Percentiles rank a stretch among this genome's conserved stretches.
phyloP scores from a whole-genome alignment of 768 basidiomycete species.

The Tubosaeta sp. region DNA sequence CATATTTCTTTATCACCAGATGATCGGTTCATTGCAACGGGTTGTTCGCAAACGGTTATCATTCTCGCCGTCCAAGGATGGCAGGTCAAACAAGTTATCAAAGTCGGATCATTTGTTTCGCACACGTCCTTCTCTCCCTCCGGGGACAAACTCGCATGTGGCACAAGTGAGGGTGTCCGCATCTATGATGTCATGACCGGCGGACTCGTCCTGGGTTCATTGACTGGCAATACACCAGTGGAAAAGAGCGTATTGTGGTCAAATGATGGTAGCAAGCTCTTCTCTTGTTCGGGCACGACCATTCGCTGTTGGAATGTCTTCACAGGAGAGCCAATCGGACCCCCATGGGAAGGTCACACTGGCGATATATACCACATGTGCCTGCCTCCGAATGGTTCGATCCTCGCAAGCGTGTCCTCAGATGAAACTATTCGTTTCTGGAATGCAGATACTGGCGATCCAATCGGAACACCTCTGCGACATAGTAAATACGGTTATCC shows the following conservation, averaged over 20 bases:
- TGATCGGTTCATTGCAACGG: not conserved
- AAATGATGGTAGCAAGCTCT: constrained; percentile 1
- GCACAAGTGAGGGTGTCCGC: not conserved
- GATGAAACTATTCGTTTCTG: not conserved
- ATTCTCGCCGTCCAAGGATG: no score
- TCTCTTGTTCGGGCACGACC: constrained; percentile 1
- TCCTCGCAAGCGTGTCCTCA: not conserved
- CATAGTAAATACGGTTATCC: not conserved
- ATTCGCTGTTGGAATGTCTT: not conserved
- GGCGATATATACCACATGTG: not conserved
- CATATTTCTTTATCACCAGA: no score
- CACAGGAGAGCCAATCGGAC: not conserved
- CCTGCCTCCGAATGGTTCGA: not conserved
- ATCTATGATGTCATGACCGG: not conserved
- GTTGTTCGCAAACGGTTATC: no score
- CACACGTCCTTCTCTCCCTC: not conserved
- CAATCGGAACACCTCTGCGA: not conserved
- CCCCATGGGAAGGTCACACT: not conserved
- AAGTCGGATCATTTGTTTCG: no score
- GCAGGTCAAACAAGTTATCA: no score
- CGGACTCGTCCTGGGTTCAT: not conserved
- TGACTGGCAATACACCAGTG: not conserved
- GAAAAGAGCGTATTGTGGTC: not conserved
- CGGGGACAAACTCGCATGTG: not conserved
- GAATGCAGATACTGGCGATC: constrained; percentile 6